Base-by-base conservation (phyloP, 108 stramenopile species). In the Cylindrotheca fusiformis region DNA sequence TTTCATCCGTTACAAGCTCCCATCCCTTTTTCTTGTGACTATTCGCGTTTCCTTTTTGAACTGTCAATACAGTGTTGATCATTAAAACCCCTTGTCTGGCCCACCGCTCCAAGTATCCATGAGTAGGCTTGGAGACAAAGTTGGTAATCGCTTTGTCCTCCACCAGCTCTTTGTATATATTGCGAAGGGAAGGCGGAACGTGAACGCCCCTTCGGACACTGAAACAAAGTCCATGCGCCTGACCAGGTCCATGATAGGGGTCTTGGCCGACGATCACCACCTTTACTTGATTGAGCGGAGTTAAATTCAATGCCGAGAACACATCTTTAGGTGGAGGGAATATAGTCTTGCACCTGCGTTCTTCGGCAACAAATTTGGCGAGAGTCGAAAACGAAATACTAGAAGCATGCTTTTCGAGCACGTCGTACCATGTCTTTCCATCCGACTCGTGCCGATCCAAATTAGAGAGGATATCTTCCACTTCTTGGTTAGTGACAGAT, bases 51-150 rank as follows among this genome's bases (percentile, higher is more conserved):
- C 82, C 95, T 17, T 52, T 46, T 8, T 89, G 75, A 6, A 99
- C 99, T 25, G 98, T 99, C 41, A 99, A 63, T 4, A 95, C 93
- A 2, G 96, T 86, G 72, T 99, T 99, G 48, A 98, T 83, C 56
- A 98, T 66, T 29, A 99, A 77, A 1, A 99, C 98, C 23, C 99
- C 99, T 71, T 98, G 99, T 52, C 65, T 58, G 14, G 95, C 86
- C 96, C 96, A 97, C 4, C 68, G 55, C 49, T 81, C 72, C 48
- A 97, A 65, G 71, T 79, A 71, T 0, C 96, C 94, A 47, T 90
- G 89, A 23, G 21, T 58, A 2, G 90, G 90, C 19, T 60, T 63
- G 2, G 55, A 23, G 0, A 44, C 56, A 32, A 67, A 67, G 21
- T 67, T 57, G 27, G 10, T 26, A 17, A 63, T 48, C 41, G 31